Evolutionary conservation across 176 grass and related monocot species (phyloP), one percentile per base, ranked within the genome.

Genomic region (Carex cristatella): DNA sequence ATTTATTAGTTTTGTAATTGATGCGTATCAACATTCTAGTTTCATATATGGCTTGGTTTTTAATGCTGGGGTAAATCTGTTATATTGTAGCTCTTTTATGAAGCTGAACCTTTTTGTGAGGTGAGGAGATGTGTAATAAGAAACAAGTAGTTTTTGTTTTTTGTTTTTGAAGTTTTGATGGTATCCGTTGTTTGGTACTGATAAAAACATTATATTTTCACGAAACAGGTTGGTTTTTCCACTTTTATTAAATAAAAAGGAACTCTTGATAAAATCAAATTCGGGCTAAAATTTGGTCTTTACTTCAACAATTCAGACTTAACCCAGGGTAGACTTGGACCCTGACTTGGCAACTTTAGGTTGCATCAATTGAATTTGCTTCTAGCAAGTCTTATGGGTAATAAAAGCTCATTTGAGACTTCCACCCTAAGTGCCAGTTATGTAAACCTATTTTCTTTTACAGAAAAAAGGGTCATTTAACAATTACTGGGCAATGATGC

Each of bases 401-500:
- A 72, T 46, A 72, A 1, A 15, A 72, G 69, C 38, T 72, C 19
- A 72, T 44, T 48, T 23, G 69, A 15, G 67, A 37, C 19, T 72
- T 48, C 18, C n/a, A 72, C 40, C 40, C 38, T 4, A n/a, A 48
- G 69, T 49, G 37, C 16, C 15, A 46, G 18, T 72, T 46, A 48
- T 72, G 37, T 44, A 72, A 48, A 72, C 2, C 40, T 63, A 11
- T 42, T 44, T 71, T 37, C 40, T 72, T 65, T 65, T 19, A 23
- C 19, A 72, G 28, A 79, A 81, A 49, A 9, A 33, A 72, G 60
- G 23, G 33, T 87, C 48, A 78, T 33, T 56, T 66, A 65, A 59
- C 56, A 71, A 15, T 80, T 80, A 27, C 63, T 18, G 58, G 59
- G 2, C 12, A 16, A 13, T 23, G 40, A 77, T 35, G 57, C 49